Evolutionary conservation across 345 rosid genomes (phyloP).

Genomic region (Rubroshorea leprosula): DNA sequence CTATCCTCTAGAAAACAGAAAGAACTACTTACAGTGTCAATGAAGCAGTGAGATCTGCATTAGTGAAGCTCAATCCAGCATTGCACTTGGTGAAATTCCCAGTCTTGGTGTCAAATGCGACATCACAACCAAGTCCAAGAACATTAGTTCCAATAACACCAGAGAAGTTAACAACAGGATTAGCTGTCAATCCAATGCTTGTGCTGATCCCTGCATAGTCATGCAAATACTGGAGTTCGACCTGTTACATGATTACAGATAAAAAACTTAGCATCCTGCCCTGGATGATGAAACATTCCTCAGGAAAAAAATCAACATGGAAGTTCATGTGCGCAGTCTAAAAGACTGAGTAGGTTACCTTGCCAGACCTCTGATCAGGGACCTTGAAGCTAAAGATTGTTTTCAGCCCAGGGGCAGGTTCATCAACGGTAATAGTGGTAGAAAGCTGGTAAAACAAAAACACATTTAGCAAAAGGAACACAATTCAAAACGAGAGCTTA

Average conservation of each 20-base stretch:
- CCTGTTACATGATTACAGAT: slow-evolving; percentile 33
- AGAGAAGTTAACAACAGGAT: slow-evolving; percentile 74
- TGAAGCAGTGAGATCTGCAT: slow-evolving; percentile 64
- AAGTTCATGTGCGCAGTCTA: not conserved
- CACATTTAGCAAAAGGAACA: not conserved
- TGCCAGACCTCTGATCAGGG: slow-evolving; percentile 95
- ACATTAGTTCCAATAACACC: slow-evolving; percentile 65
- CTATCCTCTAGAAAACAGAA: not conserved
- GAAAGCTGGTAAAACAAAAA: slow-evolving; percentile 43
- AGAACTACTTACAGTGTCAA: slow-evolving; percentile 50
- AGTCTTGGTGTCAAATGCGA: slow-evolving; percentile 77
- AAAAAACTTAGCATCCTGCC: not conserved
- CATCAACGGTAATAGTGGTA: slow-evolving; percentile 69
- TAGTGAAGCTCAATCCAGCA: slow-evolving; percentile 68
- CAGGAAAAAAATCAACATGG: not conserved
- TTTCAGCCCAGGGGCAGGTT: slow-evolving; percentile 90
- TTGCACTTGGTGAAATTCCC: slow-evolving; percentile 73
- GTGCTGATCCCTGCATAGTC: slow-evolving; percentile 77
- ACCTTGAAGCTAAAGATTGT: slow-evolving; percentile 69
- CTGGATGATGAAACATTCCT: not conserved
- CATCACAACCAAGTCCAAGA: slow-evolving; percentile 64
- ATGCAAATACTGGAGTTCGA: slow-evolving; percentile 85
- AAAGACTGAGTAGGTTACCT: slow-evolving; percentile 35
- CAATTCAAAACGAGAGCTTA: not conserved
- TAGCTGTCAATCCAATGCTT: slow-evolving; percentile 77